Base-by-base conservation (phyloP, 441 rosid species). In the Bocquillonia castaneifolia region DNA sequence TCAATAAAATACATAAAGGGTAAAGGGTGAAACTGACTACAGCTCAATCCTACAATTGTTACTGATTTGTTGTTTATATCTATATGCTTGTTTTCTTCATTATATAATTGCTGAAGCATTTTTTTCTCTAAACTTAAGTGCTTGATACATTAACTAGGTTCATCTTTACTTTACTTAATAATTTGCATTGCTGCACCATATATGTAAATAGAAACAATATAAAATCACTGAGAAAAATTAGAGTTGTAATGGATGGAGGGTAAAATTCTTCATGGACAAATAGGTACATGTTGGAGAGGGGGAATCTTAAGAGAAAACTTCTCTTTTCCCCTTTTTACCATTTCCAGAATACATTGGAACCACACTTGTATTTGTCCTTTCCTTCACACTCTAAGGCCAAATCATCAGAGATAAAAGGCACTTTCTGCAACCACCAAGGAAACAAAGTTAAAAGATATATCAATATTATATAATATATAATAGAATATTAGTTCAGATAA, bases 291-390 rank as follows among this genome's bases (percentile, higher is more conserved):
- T 68, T 45, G 76, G 48, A 22, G 42, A 61, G 31, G 29, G 48
- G 10, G 29, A n/a, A 67, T 4, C 8, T 45, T 23, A 65, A 29
- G 18, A 6, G 69, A 39, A 63, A 42, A 60, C 34, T 14, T 26
- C 34, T 29, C 60, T 58, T 29, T n/a, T n/a, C n/a, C n/a, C n/a
- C n/a, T 20, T 26, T 76, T 91, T 88, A 89, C 98, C 98, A 91
- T 85, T 93, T 91, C 97, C 98, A 88, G 88, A 93, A 93, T 54
- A 91, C 98, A 80, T 91, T 93, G 69, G 97, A 93, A 72, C 97
- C 97, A 71, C 98, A 91, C 85, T 89, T 88, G 88, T 56, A 91
- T 74, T 91, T 93, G 86, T 91, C 96, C 68, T 89, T 89, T 37
- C 98, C 96, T 85, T 88, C 84, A 34, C 98, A 93, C 70, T 89